A percentile compares a stretch with the other conserved stretches of the same genome.
phyloP scores from a whole-genome alignment of 2,329 filamentous ascomycete species.

The Pseudogymnoascus verrucosus region DNA sequence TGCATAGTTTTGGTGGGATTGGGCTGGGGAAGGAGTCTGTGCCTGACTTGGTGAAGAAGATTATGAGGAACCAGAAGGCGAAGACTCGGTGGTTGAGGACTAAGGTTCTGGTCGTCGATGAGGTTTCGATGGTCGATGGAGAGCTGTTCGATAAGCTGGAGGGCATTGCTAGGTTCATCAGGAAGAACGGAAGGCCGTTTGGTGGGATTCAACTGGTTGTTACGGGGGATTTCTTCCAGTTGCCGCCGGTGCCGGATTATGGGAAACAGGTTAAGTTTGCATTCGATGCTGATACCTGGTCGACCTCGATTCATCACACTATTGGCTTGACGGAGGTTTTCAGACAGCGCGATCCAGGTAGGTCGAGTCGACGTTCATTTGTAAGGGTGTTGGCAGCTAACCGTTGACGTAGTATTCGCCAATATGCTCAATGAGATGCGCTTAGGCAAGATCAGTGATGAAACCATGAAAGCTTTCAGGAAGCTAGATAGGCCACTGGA shows the following conservation, averaged over 20 bases:
- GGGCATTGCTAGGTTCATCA: slow-evolving; percentile 72
- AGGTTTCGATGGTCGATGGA: slow-evolving; percentile 97
- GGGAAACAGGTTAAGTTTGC: slow-evolving; percentile 73
- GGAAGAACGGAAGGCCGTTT: slow-evolving; percentile 87
- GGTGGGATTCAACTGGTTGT: slow-evolving; percentile 94
- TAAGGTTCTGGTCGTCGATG: slow-evolving; percentile 83
- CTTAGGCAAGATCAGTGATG: slow-evolving; percentile 68
- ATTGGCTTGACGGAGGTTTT: slow-evolving; percentile 95
- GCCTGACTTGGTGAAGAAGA: slow-evolving; percentile 76
- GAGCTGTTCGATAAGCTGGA: slow-evolving; percentile 96
- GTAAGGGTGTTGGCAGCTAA: background rate
- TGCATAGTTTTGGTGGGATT: slow-evolving; percentile 94
- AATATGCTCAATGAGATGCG: slow-evolving; percentile 98
- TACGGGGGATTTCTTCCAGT: slow-evolving; percentile 95
- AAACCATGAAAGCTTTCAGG: slow-evolving; percentile 70
- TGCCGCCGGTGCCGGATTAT: slow-evolving; percentile 83
- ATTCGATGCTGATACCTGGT: slow-evolving; percentile 89
- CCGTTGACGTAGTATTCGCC: slow-evolving; percentile 59
- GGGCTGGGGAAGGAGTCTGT: slow-evolving; percentile 87
- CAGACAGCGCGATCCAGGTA: slow-evolving; percentile 77
- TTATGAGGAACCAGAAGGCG: slow-evolving; percentile 79
- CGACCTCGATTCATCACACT: slow-evolving; percentile 85
- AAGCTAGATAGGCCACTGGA: slow-evolving; percentile 61
- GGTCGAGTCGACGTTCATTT: slow-evolving; percentile 18
- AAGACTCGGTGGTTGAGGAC: slow-evolving; percentile 83